phyloP scores from a whole-genome alignment of 495 filamentous ascomycete species.

The Xanthoparmelia taractica region DNA sequence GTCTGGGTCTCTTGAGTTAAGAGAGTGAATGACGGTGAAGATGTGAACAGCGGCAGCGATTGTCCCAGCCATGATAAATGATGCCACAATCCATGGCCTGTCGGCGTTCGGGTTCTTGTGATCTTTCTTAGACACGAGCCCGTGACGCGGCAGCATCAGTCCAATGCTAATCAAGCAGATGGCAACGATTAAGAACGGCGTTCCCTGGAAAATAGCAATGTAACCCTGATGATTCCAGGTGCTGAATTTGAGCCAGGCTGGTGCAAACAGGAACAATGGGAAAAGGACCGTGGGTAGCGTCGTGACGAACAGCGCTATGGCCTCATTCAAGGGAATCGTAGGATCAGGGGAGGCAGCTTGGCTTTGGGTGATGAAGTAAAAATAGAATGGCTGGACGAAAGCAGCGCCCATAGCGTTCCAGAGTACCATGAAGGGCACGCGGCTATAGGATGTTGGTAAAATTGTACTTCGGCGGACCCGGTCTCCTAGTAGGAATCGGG shows the following conservation, averaged over 20 bases:
- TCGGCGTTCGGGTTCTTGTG: not conserved
- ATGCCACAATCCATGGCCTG: constrained; percentile 6
- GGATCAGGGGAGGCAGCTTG: constrained; percentile 1
- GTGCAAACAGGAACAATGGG: constrained; percentile 1
- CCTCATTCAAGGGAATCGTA: constrained; percentile 1
- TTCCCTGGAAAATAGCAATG: constrained; percentile 5
- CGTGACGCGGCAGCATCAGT: constrained; percentile 2
- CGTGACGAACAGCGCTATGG: constrained; percentile 3
- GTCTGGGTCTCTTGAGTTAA: constrained; percentile 1
- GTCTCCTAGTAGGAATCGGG: not conserved
- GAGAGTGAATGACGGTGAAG: not conserved
- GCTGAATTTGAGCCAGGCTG: constrained; percentile 4
- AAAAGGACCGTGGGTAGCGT: constrained; percentile 2
- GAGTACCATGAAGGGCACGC: constrained; percentile 1
- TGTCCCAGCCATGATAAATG: constrained; percentile 4
- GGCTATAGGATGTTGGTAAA: not conserved
- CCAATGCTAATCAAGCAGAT: constrained; percentile 5
- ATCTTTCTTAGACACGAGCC: constrained; percentile 5
- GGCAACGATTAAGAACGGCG: constrained; percentile 1
- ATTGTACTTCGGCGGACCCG: not conserved
- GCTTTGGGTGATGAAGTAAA: constrained; percentile 3
- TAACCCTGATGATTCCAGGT: constrained; percentile 5
- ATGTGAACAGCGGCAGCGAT: constrained; percentile 6
- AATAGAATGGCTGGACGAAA: constrained; percentile 1
- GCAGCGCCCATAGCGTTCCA: constrained; percentile 3